phyloP scores from a whole-genome alignment of 1,284 basidiomycete species.

The Porogramme epimiltina region DNA sequence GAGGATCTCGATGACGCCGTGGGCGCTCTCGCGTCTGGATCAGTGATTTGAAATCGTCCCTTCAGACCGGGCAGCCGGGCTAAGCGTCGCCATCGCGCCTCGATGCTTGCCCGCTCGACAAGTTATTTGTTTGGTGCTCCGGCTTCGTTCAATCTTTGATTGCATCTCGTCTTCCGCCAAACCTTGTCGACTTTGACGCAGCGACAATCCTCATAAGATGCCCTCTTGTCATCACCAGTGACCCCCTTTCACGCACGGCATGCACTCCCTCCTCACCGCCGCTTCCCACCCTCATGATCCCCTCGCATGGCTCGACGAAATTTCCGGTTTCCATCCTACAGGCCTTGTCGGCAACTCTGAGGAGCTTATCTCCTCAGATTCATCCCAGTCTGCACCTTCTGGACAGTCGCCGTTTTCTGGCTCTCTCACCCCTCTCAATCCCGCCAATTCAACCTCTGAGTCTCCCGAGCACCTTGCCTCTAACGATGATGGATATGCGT shows the following conservation, averaged over 20 bases:
- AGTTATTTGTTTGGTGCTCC: no score
- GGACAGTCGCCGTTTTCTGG: not conserved
- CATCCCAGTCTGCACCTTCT: not conserved
- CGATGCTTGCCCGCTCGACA: no score
- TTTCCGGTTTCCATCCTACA: not conserved
- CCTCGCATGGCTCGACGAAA: constrained; percentile 2
- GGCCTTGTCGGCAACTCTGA: not conserved
- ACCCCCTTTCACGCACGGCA: not conserved
- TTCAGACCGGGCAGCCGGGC: no score
- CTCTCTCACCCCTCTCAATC: not conserved
- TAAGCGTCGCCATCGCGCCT: no score
- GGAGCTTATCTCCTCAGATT: not conserved
- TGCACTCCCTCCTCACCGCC: not conserved
- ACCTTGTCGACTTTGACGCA: not conserved
- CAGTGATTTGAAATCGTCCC: no score
- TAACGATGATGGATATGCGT: not conserved
- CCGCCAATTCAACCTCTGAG: not conserved
- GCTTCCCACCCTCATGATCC: not conserved
- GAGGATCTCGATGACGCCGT: no score
- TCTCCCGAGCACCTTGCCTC: not conserved
- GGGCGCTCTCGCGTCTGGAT: no score
- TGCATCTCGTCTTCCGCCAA: not conserved
- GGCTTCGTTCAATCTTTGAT: no score
- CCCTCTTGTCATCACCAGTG: not conserved
- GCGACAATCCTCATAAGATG: not conserved